Evolutionary conservation across 805 yeast species (phyloP).

Genomic region (Zygosaccharomyces kombuchaensis): DNA sequence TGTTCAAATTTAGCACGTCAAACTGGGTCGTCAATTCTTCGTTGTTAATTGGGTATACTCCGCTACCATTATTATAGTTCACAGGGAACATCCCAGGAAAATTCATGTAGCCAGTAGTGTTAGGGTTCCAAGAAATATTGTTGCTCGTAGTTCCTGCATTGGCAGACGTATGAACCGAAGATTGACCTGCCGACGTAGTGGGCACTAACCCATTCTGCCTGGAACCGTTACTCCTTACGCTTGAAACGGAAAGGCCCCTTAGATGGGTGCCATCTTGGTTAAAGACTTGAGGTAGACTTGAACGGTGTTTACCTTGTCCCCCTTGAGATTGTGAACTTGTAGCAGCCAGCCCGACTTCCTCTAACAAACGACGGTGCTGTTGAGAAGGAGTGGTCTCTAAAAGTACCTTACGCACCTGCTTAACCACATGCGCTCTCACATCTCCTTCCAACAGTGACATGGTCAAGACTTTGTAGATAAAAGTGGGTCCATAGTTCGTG

Average conservation of each 20-base stretch:
- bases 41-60: conserved; percentile 14
- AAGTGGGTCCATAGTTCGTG: conserved; percentile 64
- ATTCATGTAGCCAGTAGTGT: conserved; percentile 14
- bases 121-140: conserved; percentile 17
- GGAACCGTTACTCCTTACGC: conserved; percentile 31
- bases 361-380: conserved; percentile 80
- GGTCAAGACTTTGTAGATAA: conserved; percentile 73
- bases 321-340: conserved; percentile 7
- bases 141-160: conserved; percentile 2
- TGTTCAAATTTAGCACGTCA: conserved; percentile 28
- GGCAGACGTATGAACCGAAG: conserved; percentile 8
- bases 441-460: conserved; percentile 61
- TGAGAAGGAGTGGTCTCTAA: conserved; percentile 59
- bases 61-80: conserved; percentile 10
- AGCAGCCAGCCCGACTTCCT: conserved; percentile 76
- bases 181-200: conserved; percentile 12
- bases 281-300: conserved; percentile 26
- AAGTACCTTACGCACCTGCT: conserved; percentile 60
- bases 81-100: conserved; percentile 34
- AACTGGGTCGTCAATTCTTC: conserved; percentile 31
- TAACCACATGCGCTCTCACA: conserved; percentile 52
- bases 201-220: conserved; percentile 22
- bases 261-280: conserved; percentile 25
- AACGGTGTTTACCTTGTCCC: conserved; percentile 20
- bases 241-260: conserved; percentile 32